Evolutionary conservation across 352 stramenopile genomes (phyloP).

Genomic region (Phytophthora tubulina): DNA sequence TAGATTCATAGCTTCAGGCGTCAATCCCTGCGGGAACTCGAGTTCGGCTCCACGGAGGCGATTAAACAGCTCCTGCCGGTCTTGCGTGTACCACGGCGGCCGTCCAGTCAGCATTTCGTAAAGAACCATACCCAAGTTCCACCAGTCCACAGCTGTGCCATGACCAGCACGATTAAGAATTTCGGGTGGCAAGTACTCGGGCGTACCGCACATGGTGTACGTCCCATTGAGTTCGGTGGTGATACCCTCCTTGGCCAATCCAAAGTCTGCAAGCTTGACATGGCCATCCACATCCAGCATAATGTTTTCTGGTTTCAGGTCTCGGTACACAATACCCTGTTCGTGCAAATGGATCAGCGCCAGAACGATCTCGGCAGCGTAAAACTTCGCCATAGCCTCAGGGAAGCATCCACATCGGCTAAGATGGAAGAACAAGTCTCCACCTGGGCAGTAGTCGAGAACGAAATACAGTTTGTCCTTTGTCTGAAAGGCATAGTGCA

Average conservation of each 20-base stretch:
- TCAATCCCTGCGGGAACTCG: conserved; percentile 79
- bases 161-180: conserved; percentile 85
- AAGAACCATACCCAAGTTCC: conserved; percentile 86
- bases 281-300: conserved; percentile 89
- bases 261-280: conserved; percentile 87
- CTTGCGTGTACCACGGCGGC: conserved; percentile 84
- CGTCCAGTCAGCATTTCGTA: conserved; percentile 87
- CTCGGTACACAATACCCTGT: conserved; percentile 84
- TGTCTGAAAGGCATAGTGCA: conserved; percentile 92
- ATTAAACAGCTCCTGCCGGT: conserved; percentile 79
- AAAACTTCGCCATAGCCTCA: conserved; percentile 87
- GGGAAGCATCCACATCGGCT: conserved; percentile 83
- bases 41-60: conserved; percentile 73
- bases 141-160: conserved; percentile 87
- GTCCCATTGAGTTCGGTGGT: conserved; percentile 76
- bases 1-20: conserved; percentile 74
- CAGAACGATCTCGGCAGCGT: conserved; percentile 86
- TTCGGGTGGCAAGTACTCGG: conserved; percentile 86
- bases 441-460: conserved; percentile 87
- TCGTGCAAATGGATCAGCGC: conserved; percentile 89
- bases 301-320: conserved; percentile 90
- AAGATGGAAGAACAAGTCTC: conserved; percentile 87
- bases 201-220: conserved; percentile 90
- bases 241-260: conserved; percentile 81
- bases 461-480: conserved; percentile 88